Conservation (phyloP, 2,329 filamentous ascomycete species). For the Fusarium incarnatum region DNA sequence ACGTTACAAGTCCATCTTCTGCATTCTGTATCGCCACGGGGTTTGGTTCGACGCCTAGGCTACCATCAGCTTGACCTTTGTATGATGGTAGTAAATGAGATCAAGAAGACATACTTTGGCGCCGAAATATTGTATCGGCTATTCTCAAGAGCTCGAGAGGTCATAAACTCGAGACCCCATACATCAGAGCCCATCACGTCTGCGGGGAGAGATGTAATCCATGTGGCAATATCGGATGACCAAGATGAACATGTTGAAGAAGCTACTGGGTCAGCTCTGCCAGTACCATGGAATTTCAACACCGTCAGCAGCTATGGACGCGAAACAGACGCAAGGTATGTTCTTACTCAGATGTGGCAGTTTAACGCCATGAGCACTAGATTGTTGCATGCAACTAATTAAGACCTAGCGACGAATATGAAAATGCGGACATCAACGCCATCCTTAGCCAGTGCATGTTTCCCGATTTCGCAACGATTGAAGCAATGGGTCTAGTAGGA, state of each 20-base stretch:
- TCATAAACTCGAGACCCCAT: not conserved
- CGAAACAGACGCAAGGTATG: not conserved
- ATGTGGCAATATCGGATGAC: not conserved
- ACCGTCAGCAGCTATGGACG: not conserved
- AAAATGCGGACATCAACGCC: not conserved
- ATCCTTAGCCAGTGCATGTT: not conserved
- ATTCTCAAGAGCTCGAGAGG: not conserved
- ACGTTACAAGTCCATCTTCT: constrained; percentile 30
- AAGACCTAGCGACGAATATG: not conserved
- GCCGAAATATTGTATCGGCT: not conserved
- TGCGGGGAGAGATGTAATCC: not conserved
- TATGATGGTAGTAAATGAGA: constrained; percentile 20
- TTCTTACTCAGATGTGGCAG: not conserved
- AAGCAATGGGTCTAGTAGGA: not conserved
- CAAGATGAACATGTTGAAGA: not conserved
- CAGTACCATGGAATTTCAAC: not conserved
- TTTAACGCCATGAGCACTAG: no score
- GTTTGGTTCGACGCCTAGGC: constrained; percentile 3
- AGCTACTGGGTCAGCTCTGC: not conserved
- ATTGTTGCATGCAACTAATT: not conserved
- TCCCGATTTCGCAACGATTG: not conserved
- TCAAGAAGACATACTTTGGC: constrained; percentile 11
- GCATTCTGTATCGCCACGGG: constrained; percentile 2
- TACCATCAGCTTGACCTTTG: constrained; percentile 20
- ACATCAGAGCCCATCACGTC: not conserved